phyloP scores from a whole-genome alignment of 257 asterid species.

The Nicotiana tabacum region DNA sequence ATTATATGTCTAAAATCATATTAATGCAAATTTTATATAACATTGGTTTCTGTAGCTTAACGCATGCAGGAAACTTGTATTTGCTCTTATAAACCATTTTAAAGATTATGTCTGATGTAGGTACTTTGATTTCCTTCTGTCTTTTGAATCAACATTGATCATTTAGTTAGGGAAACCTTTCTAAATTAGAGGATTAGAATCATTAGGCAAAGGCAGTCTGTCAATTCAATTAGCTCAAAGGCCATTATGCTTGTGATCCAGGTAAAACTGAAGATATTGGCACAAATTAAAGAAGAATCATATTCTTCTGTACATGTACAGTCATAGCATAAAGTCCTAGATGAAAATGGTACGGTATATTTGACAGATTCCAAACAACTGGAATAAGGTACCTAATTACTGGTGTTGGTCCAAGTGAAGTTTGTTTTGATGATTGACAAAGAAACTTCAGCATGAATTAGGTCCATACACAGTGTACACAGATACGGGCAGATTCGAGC shows the following conservation, averaged over 20 bases:
- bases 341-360: conserved; percentile 9
- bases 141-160: neutral
- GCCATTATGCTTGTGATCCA: neutral
- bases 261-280: neutral
- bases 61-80: neutral
- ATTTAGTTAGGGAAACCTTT: conserved; percentile 16
- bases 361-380: conserved; percentile 22
- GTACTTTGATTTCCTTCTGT: no score
- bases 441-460: no score
- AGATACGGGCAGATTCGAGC: no score
- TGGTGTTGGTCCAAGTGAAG: no score
- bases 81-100: no score
- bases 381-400: conserved; percentile 23
- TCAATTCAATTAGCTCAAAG: conserved; percentile 21
- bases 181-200: conserved; percentile 27
- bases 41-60: neutral
- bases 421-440: no score
- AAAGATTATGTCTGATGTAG: no score
- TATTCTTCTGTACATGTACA: conserved; percentile 17
- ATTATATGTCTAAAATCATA: no score
- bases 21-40: no score
- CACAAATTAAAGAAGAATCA: conserved; percentile 29
- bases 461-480: no score
- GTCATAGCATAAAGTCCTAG: conserved; percentile 14
- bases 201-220: conserved; percentile 12